These are phyloP conservation scores for Thelephora ganbajun DNA, from an alignment of 768 basidiomycete genomes.

Conservation along the genomic window DNA sequence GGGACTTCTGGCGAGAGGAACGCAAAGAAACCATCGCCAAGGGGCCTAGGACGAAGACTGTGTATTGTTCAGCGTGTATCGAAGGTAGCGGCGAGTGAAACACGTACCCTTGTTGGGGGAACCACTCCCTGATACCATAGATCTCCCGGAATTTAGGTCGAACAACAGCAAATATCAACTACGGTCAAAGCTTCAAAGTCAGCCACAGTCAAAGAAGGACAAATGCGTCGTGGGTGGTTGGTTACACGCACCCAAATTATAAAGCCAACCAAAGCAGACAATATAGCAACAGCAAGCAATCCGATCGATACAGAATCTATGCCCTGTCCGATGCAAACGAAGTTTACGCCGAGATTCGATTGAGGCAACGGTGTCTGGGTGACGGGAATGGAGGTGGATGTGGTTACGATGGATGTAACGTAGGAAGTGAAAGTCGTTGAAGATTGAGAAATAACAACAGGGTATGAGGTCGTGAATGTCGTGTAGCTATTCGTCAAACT, in stretches of 20 bases:
- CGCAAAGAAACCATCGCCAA: slow-evolving; percentile 43
- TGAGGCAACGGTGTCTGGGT: slow-evolving; percentile 7
- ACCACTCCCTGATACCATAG: slow-evolving; percentile 67
- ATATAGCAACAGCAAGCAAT: slow-evolving; percentile 38
- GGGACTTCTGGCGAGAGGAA: slow-evolving; percentile 64
- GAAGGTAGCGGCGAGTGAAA: not conserved
- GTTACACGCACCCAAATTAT: slow-evolving; percentile 46
- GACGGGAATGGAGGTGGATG: slow-evolving; percentile 7
- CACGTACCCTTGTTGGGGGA: slow-evolving; percentile 53
- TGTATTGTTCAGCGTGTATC: slow-evolving; percentile 14
- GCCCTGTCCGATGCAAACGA: slow-evolving; percentile 51
- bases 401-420: slow-evolving; percentile 19
- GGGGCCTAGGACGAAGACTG: slow-evolving; percentile 51
- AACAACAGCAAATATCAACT: slow-evolving; percentile 56
- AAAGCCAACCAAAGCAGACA: slow-evolving; percentile 48
- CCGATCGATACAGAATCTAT: slow-evolving; percentile 52
- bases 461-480: slow-evolving; percentile 15
- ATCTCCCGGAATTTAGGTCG: slow-evolving; percentile 60
- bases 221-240: not conserved
- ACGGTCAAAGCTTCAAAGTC: not conserved
- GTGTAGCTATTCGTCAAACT: slow-evolving; percentile 4
- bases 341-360: slow-evolving; percentile 11
- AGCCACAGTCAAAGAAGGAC: not conserved
- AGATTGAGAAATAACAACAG: slow-evolving; percentile 25
- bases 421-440: slow-evolving; percentile 29